Conservation (phyloP, 164 flowering plant genomes). For the Saururus chinensis region DNA sequence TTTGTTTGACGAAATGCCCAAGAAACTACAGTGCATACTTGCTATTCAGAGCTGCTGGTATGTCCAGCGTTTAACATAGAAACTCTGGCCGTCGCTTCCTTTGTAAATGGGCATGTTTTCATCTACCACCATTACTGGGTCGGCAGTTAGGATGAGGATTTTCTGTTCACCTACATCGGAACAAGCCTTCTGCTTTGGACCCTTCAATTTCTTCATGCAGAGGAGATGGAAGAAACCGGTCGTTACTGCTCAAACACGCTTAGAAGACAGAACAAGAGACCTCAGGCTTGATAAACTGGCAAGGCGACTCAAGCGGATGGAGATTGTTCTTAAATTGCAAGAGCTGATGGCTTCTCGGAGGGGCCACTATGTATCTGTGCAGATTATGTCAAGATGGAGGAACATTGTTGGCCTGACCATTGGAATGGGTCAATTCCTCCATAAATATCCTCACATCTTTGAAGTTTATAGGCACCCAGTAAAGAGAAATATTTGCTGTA, state of each 20-base stretch:
- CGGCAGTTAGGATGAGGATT: too few relatives aligned
- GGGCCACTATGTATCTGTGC: conserved; percentile 54
- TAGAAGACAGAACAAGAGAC: conserved; percentile 69
- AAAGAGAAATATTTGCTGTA: conserved; percentile 52
- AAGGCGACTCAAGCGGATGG: conserved; percentile 30
- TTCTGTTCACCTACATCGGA: too few relatives aligned
- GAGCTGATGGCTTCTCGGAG: conserved; percentile 40
- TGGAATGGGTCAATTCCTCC: conserved; percentile 37
- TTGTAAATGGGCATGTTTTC: too few relatives aligned
- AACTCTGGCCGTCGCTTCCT: too few relatives aligned
- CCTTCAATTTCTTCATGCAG: conserved; percentile 42
- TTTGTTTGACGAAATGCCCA: too few relatives aligned
- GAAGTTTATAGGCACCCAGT: conserved; percentile 55
- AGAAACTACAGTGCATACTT: too few relatives aligned
- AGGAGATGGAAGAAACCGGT: conserved; percentile 64
- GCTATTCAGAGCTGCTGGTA: too few relatives aligned
- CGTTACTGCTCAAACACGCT: conserved; percentile 58
- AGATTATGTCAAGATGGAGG: conserved; percentile 63
- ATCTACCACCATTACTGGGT: too few relatives aligned
- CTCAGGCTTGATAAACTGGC: conserved; percentile 46
- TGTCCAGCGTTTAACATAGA: too few relatives aligned
- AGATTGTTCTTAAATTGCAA: conserved; percentile 32
- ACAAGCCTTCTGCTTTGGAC: conserved; percentile 28
- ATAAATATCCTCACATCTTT: conserved; percentile 69
- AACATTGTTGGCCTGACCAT: conserved; percentile 45